Evolutionary conservation across 2,329 filamentous ascomycete species (phyloP).

Genomic region (Xylariales sp.): DNA sequence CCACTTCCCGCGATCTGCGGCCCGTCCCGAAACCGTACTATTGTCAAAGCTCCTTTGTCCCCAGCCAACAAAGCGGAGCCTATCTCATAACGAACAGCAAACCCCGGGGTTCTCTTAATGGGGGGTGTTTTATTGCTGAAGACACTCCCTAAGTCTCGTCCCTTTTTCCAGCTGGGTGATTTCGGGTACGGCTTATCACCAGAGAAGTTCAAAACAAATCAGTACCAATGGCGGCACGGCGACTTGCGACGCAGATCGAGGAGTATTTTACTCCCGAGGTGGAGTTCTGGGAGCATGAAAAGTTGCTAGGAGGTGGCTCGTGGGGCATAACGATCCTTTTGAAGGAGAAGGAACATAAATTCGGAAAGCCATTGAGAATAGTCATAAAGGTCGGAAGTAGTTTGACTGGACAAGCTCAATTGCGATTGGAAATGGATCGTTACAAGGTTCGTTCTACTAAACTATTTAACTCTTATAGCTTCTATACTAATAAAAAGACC

Average conservation of each 20-base stretch:
- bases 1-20: too few species aligned
- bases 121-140: too few species aligned
- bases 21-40: background rate
- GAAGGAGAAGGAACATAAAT: background rate
- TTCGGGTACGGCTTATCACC: too few species aligned
- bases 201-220: background rate
- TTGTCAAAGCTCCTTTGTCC: background rate
- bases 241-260: background rate
- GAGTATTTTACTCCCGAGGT: background rate
- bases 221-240: background rate
- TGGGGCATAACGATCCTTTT: slow-evolving; percentile 14
- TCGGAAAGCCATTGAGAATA: slow-evolving; percentile 4
- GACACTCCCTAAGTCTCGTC: too few species aligned
- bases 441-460: slow-evolving; percentile 12
- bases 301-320: slow-evolving; percentile 6
- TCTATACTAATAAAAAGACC: background rate
- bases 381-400: slow-evolving; percentile 15
- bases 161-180: too few species aligned
- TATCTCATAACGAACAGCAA: background rate
- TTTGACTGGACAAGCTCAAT: background rate
- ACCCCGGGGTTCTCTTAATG: background rate
- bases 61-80: slow-evolving; percentile 17
- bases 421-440: background rate
- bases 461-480: background rate
- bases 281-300: slow-evolving; percentile 21